These are phyloP conservation scores for Trametopsis cervina DNA, from an alignment of 768 basidiomycete genomes.

Conservation along the genomic window DNA sequence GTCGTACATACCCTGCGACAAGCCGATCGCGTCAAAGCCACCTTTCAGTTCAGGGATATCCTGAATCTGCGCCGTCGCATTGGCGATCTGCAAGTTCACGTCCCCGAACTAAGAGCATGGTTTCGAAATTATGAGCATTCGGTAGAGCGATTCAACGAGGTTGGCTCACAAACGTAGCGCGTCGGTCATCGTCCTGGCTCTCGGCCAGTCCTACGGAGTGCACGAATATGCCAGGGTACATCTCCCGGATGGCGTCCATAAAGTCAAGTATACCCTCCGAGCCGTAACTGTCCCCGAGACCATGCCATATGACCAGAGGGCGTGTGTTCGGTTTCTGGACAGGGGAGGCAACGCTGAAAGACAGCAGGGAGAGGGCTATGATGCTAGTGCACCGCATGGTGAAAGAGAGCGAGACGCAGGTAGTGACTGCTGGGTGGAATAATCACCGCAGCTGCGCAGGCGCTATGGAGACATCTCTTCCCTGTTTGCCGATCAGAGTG, in stretches of 20 bases:
- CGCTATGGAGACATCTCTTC: no score
- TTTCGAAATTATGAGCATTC: neutral
- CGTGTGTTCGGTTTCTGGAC: constrained; percentile 18
- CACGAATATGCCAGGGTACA: constrained; percentile 71
- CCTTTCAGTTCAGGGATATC: constrained; percentile 52
- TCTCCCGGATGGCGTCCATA: constrained; percentile 44
- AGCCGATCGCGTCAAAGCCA: constrained; percentile 84
- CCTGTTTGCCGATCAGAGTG: no score
- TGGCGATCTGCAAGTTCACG: constrained; percentile 59
- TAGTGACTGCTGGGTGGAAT: no score
- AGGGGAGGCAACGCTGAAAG: no score
- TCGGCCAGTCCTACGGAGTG: constrained; percentile 67
- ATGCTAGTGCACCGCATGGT: no score
- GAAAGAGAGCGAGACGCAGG: no score
- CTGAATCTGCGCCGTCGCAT: constrained; percentile 58
- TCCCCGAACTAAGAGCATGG: constrained; percentile 60
- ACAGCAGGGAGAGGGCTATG: no score
- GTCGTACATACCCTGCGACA: constrained; percentile 78
- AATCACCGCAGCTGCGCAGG: no score
- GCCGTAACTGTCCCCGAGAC: constrained; percentile 69
- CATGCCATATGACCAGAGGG: constrained; percentile 75
- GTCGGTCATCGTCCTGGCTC: constrained; percentile 53
- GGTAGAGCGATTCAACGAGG: neutral
- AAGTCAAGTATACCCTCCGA: constrained; percentile 72
- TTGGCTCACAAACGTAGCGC: constrained; percentile 58